phyloP scores from a whole-genome alignment of 2,329 filamentous ascomycete genomes.

The Cordyceps javanica region DNA sequence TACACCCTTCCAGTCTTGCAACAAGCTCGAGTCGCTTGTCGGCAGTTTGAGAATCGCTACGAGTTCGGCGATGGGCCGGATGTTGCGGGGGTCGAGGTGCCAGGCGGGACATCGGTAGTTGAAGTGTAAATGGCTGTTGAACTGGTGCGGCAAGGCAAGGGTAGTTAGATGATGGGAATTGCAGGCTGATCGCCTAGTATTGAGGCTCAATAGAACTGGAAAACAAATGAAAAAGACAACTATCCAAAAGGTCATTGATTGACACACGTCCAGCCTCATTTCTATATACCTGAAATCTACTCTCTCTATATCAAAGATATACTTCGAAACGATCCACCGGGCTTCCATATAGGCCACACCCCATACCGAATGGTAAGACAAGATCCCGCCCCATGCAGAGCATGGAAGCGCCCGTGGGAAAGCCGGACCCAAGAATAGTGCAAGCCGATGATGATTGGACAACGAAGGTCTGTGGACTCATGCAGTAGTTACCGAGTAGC shows the following conservation, averaged over 20 bases:
- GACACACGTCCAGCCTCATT: not conserved
- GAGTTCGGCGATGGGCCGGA: not conserved
- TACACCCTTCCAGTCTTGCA: not conserved
- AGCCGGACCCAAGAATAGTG: not conserved
- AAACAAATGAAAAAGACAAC: not conserved
- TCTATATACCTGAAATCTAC: not conserved
- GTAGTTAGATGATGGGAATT: not conserved
- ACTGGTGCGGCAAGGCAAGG: not conserved
- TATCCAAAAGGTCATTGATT: not conserved
- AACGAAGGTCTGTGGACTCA: not conserved
- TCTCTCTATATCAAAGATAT: no score
- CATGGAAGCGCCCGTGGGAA: not conserved
- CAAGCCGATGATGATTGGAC: not conserved
- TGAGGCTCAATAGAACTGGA: no score
- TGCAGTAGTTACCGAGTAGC: not conserved
- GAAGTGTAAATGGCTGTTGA: not conserved
- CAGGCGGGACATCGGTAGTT: not conserved
- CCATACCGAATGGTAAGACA: slow-evolving; percentile 1
- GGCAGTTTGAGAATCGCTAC: not conserved
- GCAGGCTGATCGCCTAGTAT: no score
- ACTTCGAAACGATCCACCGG: not conserved
- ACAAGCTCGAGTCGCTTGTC: slow-evolving; percentile 2
- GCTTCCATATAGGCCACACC: not conserved
- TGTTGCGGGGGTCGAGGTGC: not conserved
- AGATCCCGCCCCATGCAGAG: not conserved